A percentile compares a stretch with the other conserved stretches of the same genome.
Conservation (phyloP, 805 yeast genomes). For the Lachancea meyersii region DNA sequence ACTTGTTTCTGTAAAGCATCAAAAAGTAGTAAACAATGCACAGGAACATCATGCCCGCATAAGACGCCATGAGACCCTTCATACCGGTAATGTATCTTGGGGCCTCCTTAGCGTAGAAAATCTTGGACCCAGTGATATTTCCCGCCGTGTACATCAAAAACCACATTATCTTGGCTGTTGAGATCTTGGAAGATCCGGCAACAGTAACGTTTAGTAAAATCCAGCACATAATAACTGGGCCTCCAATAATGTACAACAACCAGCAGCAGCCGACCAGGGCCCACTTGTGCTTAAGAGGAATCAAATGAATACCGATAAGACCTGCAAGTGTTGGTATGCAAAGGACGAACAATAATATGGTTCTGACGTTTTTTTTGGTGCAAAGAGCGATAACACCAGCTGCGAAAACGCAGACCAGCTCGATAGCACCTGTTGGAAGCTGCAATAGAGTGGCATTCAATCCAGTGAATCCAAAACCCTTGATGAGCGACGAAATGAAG, state of each 20-base stretch:
- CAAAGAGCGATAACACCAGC: constrained; percentile 20
- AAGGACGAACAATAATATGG: constrained; percentile 14
- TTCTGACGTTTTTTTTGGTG: constrained; percentile 15
- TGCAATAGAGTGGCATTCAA: constrained; percentile 17
- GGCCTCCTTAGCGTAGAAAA: constrained; percentile 18
- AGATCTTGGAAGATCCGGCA: constrained; percentile 19
- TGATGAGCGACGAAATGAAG: constrained; percentile 17
- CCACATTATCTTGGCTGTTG: constrained; percentile 18
- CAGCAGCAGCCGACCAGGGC: constrained; percentile 20
- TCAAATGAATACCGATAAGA: constrained; percentile 17
- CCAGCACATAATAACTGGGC: constrained; percentile 22
- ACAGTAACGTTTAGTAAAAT: constrained; percentile 17
- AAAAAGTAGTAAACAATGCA: constrained; percentile 13
- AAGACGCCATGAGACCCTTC: constrained; percentile 19
- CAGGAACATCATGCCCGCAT: constrained; percentile 19
- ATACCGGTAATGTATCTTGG: constrained; percentile 19
- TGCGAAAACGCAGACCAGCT: constrained; percentile 17
- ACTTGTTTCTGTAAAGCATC: constrained; percentile 17
- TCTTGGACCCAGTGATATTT: constrained; percentile 17
- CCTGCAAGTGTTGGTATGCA: constrained; percentile 21
- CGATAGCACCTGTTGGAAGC: constrained; percentile 20
- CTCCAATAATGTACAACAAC: constrained; percentile 20
- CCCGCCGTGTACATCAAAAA: constrained; percentile 19
- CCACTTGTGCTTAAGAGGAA: constrained; percentile 19
- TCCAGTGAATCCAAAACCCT: constrained; percentile 20